Evolutionary conservation across 805 yeast genomes (phyloP).

Genomic region (Metschnikowia bowlesiae): DNA sequence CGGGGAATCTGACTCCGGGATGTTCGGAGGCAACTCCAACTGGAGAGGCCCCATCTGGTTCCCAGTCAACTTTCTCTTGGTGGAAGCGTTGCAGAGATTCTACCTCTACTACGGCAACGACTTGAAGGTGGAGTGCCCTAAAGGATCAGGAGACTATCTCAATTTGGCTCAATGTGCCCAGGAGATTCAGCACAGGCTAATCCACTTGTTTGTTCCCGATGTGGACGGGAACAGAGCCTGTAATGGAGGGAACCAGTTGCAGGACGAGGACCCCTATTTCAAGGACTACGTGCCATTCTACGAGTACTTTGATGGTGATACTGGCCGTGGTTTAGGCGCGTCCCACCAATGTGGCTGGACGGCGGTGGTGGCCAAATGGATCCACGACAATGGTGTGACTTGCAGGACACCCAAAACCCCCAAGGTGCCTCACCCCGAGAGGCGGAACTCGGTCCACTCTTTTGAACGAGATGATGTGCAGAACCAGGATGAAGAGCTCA

Average conservation of each 20-base stretch:
- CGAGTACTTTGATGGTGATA: slow-evolving; percentile 91
- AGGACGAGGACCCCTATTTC: slow-evolving; percentile 63
- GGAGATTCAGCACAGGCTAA: slow-evolving; percentile 80
- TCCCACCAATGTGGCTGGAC: slow-evolving; percentile 98
- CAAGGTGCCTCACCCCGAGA: slow-evolving; percentile 13
- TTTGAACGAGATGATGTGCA: slow-evolving; percentile 19
- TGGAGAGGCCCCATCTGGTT: slow-evolving; percentile 99
- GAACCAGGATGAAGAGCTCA: slow-evolving; percentile 25
- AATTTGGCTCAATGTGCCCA: slow-evolving; percentile 89
- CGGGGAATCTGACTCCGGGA: slow-evolving; percentile 87
- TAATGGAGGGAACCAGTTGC: slow-evolving; percentile 57
- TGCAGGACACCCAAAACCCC: slow-evolving; percentile 46
- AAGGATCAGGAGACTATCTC: slow-evolving; percentile 69
- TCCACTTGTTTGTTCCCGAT: slow-evolving; percentile 68
- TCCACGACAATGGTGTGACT: slow-evolving; percentile 80
- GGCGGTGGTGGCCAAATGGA: slow-evolving; percentile 84
- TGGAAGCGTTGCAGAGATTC: slow-evolving; percentile 83
- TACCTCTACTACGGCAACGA: slow-evolving; percentile 84
- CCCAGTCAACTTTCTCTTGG: slow-evolving; percentile 80
- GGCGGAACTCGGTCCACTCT: slow-evolving; percentile 28
- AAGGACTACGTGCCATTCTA: slow-evolving; percentile 73
- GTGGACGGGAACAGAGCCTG: slow-evolving; percentile 68
- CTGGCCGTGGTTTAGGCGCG: slow-evolving; percentile 91
- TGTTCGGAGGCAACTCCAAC: slow-evolving; percentile 95
- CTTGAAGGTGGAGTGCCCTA: slow-evolving; percentile 83